These are phyloP conservation scores for Coniochaeta prunicola DNA, from an alignment of 2,329 filamentous ascomycete species.

Conservation along the genomic window DNA sequence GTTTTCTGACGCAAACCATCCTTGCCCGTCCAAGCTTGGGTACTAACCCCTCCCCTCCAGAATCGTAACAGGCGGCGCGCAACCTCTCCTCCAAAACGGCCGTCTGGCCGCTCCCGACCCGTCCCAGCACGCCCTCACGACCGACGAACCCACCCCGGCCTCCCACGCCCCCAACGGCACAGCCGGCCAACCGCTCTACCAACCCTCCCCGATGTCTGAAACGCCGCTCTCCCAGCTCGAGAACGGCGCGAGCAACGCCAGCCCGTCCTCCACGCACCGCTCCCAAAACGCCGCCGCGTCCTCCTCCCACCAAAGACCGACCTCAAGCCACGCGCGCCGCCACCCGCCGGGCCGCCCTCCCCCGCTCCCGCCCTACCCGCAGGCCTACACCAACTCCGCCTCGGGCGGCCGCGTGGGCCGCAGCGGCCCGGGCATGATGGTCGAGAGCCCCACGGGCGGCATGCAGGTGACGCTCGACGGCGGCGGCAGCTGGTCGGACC, in stretches of 20 bases:
- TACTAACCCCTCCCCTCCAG: constrained; percentile 1
- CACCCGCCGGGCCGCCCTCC: constrained; percentile 22
- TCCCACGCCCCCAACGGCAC: constrained; percentile 20
- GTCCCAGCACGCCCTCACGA: constrained; percentile 40
- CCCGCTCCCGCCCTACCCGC: constrained; percentile 38
- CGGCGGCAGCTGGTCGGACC: constrained; percentile 82
- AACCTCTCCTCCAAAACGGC: background rate
- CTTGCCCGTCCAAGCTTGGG: no score
- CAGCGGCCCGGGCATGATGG: constrained; percentile 53
- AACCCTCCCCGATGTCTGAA: background rate
- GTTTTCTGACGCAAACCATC: constrained; percentile 16
- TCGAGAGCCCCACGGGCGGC: constrained; percentile 72
- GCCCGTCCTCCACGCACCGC: constrained; percentile 10
- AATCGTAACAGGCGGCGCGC: constrained; percentile 2
- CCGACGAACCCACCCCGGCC: constrained; percentile 38
- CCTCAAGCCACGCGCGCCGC: constrained; percentile 7
- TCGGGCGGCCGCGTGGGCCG: constrained; percentile 18
- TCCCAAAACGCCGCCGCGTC: constrained; percentile 2
- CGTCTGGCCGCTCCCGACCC: background rate
- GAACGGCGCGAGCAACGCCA: background rate
- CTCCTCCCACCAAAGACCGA: background rate
- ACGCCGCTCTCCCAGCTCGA: background rate
- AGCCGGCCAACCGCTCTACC: background rate
- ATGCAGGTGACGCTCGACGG: constrained; percentile 89
- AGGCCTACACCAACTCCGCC: constrained; percentile 30